Evolutionary conservation across 257 asterid genomes (phyloP).

Genomic region (Osmanthus fragrans): DNA sequence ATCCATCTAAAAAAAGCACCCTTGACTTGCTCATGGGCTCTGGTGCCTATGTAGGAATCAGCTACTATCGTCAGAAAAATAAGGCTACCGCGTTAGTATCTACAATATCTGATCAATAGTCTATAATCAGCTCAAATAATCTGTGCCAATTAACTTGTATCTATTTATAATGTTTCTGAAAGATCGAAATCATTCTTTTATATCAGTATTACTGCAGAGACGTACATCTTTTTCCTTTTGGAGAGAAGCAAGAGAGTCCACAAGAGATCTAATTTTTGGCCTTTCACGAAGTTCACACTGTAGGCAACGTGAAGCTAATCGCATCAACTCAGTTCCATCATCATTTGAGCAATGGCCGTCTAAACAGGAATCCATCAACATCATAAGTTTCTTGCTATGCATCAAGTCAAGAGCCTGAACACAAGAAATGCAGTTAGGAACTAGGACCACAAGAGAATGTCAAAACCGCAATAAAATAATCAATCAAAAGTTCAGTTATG

Average conservation of each 20-base stretch:
- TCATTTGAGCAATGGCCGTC: too few species aligned
- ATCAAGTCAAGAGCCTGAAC: too few species aligned
- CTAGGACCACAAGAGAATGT: neutral
- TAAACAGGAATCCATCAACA: conserved; percentile 51
- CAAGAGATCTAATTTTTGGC: conserved; percentile 43
- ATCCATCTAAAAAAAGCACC: too few species aligned
- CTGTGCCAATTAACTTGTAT: too few species aligned
- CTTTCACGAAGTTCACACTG: conserved; percentile 51
- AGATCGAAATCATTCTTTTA: neutral
- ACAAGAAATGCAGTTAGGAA: conserved; percentile 6
- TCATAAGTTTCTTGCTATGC: conserved; percentile 41
- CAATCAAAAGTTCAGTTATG: neutral
- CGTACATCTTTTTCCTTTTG: conserved; percentile 46
- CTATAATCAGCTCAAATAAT: too few species aligned
- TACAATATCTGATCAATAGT: too few species aligned
- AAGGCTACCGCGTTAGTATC: too few species aligned
- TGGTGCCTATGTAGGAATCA: too few species aligned
- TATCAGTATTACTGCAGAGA: conserved; percentile 21
- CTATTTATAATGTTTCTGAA: neutral
- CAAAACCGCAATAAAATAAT: neutral
- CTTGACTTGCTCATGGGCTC: too few species aligned
- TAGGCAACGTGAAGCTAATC: too few species aligned
- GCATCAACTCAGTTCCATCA: conserved; percentile 42
- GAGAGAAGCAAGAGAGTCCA: conserved; percentile 39
- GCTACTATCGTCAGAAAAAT: too few species aligned